Evolutionary conservation across 202 grass and related monocot species (phyloP).

Genomic region (Digitaria exilis): DNA sequence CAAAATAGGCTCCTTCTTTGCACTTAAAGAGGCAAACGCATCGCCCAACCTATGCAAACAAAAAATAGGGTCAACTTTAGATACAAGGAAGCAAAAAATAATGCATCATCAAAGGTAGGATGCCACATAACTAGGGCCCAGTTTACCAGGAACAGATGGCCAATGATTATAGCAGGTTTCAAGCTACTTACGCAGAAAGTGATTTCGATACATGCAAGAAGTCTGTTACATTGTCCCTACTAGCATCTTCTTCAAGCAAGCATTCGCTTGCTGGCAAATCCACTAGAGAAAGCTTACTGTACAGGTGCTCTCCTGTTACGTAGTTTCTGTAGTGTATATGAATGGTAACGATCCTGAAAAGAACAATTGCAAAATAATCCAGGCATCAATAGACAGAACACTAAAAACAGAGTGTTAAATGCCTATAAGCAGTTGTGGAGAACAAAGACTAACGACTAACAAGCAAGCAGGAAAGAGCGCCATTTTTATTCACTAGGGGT

Average conservation of each 20-base stretch:
- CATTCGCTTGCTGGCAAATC: constrained; percentile 92
- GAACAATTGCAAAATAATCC: constrained; percentile 28
- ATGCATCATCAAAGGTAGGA: constrained; percentile 12
- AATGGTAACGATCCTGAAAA: constrained; percentile 93
- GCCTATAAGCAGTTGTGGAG: too few relatives aligned
- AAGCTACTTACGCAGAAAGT: constrained; percentile 89
- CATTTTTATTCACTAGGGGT: too few relatives aligned
- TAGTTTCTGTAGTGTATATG: constrained; percentile 93
- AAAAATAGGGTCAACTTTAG: constrained; percentile 37
- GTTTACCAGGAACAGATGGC: constrained; percentile 6
- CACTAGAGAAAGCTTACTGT: constrained; percentile 94
- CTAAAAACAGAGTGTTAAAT: neutral
- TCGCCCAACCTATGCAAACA: constrained; percentile 75
- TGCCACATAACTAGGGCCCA: constrained; percentile 31
- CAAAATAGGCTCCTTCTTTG: constrained; percentile 79
- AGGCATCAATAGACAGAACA: constrained; percentile 21
- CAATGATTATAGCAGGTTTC: constrained; percentile 23
- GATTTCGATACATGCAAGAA: constrained; percentile 95
- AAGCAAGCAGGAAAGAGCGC: neutral
- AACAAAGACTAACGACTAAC: constrained; percentile 14
- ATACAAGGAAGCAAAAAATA: constrained; percentile 27
- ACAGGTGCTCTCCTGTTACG: constrained; percentile 81
- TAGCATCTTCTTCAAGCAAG: constrained; percentile 77
- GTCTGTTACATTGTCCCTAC: constrained; percentile 79
- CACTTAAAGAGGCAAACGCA: constrained; percentile 87